Evolutionary conservation across 1,284 basidiomycete genomes (phyloP), one percentile per base, ranked within the genome.

Genomic region (Cutaneotrichosporon arboriforme): DNA sequence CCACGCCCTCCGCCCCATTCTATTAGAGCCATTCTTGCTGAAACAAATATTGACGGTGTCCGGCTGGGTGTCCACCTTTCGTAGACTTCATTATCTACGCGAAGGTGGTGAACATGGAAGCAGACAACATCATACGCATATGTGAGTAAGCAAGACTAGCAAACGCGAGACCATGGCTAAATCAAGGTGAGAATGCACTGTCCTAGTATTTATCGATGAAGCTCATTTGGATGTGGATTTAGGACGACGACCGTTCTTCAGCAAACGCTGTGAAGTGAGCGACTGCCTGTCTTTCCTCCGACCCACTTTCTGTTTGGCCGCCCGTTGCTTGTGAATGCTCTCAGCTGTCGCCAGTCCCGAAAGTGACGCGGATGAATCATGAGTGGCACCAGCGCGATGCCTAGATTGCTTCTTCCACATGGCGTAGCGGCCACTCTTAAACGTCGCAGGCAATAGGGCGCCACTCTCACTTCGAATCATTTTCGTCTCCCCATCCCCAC

Each of bases 381-480:
- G 15, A 21, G 20, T 9, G 12, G 9, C 26, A 5, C 26, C 31
- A 9, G 50, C 4, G 26, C 22, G 38, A 7, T 38, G 15, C 15
- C 26, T n/a, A 4, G 26, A 33, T 15, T 45, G 50, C 22, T 52
- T 51, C 31, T 88, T 89, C 96, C 96, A 99, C 68, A 94, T 90
- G 50, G 96, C 90, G 71, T 89, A 99, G 4, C 90, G 83, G 4
- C 96, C 96, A 59, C 86, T 90, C 52, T 89, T 86, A 77, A 92
- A 99, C 8, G 85, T 85, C 0, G 92, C 92, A 1, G 96, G 96
- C n/a, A 99, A 79, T 45, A 88, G 84, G 14, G 85, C 84, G 1
- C 96, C 96, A 60, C 86, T 91, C 74, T 99, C 96, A 2, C 91
- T 92, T 60, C 83, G 85, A 62, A 99, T 88, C 63, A 98, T 80